Percentiles rank a stretch among this genome's conserved stretches.
Evolutionary conservation across 2,329 filamentous ascomycete genomes (phyloP).

Genomic region (Colletotrichum ledebouriae): DNA sequence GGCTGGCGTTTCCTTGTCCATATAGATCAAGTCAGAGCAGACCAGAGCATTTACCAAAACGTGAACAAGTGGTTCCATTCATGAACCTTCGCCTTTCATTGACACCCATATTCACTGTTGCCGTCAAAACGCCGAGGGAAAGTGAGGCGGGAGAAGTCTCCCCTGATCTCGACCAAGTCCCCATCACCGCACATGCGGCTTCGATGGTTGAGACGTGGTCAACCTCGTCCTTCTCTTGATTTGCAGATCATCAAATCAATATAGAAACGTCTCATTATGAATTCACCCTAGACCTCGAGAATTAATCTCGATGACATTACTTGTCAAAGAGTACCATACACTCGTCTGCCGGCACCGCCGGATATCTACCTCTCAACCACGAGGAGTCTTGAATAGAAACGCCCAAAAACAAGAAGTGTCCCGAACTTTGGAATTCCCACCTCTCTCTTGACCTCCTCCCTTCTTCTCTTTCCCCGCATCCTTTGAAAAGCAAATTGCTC

Average conservation of each 20-base stretch:
- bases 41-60: no score
- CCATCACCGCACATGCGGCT: no score
- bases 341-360: not conserved
- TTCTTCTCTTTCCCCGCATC: not conserved
- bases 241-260: no score
- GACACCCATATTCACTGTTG: no score
- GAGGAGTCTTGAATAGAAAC: slow-evolving; percentile 3
- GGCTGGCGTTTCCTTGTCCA: not conserved
- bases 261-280: no score
- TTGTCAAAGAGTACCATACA: slow-evolving; percentile 10
- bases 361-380: slow-evolving; percentile 25
- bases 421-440: not conserved
- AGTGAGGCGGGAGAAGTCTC: no score
- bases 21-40: not conserved
- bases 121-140: no score
- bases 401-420: slow-evolving; percentile 6
- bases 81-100: no score
- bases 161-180: no score
- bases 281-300: not conserved
- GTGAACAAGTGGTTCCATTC: no score
- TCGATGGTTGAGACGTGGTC: no score
- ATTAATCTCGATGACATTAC: slow-evolving; percentile 18
- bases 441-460: not conserved
- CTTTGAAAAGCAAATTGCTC: not conserved
- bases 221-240: no score